These are phyloP conservation scores for Blastomyces silverae DNA, from an alignment of 2,329 filamentous ascomycete species.

Conservation along the genomic window DNA sequence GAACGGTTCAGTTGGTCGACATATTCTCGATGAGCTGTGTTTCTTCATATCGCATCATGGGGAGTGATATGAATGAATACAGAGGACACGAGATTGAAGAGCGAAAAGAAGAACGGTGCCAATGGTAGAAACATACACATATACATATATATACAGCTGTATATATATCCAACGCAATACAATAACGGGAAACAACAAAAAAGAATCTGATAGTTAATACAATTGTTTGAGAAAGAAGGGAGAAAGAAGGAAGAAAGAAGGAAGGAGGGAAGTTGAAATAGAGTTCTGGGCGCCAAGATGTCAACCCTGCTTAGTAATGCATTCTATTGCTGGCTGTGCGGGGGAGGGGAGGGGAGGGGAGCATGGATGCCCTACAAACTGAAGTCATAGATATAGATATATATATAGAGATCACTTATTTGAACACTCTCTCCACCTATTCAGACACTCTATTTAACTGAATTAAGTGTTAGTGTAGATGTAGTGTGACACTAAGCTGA, in stretches of 20 bases:
- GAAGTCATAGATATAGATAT: too few species aligned
- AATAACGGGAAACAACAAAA: neutral
- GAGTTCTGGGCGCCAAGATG: slow-evolving; percentile 2
- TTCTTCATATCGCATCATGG: neutral
- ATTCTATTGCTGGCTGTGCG: too few species aligned
- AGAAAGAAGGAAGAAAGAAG: neutral
- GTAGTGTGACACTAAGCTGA: too few species aligned
- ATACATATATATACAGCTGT: neutral
- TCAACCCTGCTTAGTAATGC: too few species aligned
- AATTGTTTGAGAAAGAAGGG: neutral
- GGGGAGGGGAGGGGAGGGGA: too few species aligned
- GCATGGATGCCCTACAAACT: too few species aligned
- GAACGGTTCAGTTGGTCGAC: neutral
- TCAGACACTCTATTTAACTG: too few species aligned
- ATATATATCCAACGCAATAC: neutral
- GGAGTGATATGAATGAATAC: neutral
- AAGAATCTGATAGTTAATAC: neutral
- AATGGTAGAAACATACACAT: neutral
- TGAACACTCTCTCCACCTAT: too few species aligned
- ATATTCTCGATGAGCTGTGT: neutral
- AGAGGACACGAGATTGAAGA: neutral
- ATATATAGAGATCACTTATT: too few species aligned
- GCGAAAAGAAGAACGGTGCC: neutral
- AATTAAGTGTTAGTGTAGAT: too few species aligned
- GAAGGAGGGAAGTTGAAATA: slow-evolving; percentile 2